Evolutionary conservation across 176 grass and related monocot species (phyloP).

Genomic region (Luzula sylvatica): DNA sequence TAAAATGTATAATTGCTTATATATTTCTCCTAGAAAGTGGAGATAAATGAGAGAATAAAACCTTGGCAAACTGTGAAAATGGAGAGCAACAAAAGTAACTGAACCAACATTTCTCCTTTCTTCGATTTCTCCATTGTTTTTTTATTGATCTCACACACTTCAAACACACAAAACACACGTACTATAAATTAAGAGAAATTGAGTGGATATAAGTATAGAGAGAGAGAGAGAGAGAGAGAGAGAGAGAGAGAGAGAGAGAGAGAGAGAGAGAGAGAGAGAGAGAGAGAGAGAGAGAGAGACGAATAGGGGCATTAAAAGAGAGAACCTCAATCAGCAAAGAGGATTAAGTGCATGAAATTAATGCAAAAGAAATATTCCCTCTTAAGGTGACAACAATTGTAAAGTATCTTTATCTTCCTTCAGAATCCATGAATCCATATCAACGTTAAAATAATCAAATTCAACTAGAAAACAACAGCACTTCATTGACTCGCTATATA

Average conservation of each 20-base stretch:
- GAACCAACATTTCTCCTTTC: constrained; percentile 21
- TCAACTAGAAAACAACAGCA: no score
- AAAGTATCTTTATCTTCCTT: not conserved
- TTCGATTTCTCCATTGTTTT: constrained; percentile 9
- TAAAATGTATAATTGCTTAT: not conserved
- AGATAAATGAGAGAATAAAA: constrained; percentile 11
- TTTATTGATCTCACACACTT: not conserved
- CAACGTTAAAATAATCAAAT: no score
- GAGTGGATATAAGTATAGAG: constrained; percentile 18
- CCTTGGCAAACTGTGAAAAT: constrained; percentile 30
- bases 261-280: constrained; percentile 2
- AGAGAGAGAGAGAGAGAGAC: constrained; percentile 8
- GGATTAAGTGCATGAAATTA: constrained; percentile 19
- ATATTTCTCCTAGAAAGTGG: not conserved
- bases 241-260: not conserved
- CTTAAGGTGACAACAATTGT: not conserved
- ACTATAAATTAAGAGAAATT: not conserved
- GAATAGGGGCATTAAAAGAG: constrained; percentile 1
- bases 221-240: constrained; percentile 3
- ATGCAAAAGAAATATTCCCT: not conserved
- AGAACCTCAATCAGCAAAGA: constrained; percentile 16
- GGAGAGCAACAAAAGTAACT: constrained; percentile 23
- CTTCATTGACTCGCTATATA: no score
- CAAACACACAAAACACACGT: not conserved
- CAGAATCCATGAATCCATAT: constrained; percentile 10